phyloP scores from a whole-genome alignment of 2,329 filamentous ascomycete genomes.

The Bisporella sp. region DNA sequence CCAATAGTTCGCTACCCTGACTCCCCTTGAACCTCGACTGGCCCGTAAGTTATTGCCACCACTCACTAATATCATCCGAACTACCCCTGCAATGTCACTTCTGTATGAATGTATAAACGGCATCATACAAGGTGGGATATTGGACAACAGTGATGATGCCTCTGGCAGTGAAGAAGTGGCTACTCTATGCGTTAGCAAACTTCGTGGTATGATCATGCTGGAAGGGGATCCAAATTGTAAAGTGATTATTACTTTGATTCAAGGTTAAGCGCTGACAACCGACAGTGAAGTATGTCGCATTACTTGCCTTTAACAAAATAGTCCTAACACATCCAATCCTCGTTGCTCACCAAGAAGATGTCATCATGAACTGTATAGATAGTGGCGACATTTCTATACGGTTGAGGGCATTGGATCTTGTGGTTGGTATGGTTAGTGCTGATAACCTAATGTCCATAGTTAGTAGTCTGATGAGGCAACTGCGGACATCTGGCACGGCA shows the following conservation, averaged over 20 bases:
- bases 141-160: slow-evolving; percentile 73
- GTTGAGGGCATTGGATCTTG: slow-evolving; percentile 83
- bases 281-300: slow-evolving; percentile 89
- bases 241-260: slow-evolving; percentile 40
- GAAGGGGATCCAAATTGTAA: slow-evolving; percentile 89
- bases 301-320: slow-evolving; percentile 93
- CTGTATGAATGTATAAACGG: slow-evolving; percentile 98
- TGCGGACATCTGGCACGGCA: slow-evolving; percentile 59
- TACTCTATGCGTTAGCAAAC: slow-evolving; percentile 82
- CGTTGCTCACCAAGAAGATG: slow-evolving; percentile 88
- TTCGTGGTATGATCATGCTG: slow-evolving; percentile 88
- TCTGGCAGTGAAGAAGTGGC: slow-evolving; percentile 88
- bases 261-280: slow-evolving; percentile 10
- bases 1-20: slow-evolving; percentile 80
- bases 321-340: slow-evolving; percentile 81
- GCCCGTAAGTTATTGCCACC: slow-evolving; percentile 88
- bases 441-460: slow-evolving; percentile 83
- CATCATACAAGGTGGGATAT: slow-evolving; percentile 92
- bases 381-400: slow-evolving; percentile 94
- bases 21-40: slow-evolving; percentile 83
- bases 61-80: slow-evolving; percentile 85
- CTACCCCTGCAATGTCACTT: slow-evolving; percentile 95
- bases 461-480: slow-evolving; percentile 78
- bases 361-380: slow-evolving; percentile 93
- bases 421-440: slow-evolving; percentile 85